Conservation (phyloP, 306 rosid species). For the Trifolium dubium region DNA sequence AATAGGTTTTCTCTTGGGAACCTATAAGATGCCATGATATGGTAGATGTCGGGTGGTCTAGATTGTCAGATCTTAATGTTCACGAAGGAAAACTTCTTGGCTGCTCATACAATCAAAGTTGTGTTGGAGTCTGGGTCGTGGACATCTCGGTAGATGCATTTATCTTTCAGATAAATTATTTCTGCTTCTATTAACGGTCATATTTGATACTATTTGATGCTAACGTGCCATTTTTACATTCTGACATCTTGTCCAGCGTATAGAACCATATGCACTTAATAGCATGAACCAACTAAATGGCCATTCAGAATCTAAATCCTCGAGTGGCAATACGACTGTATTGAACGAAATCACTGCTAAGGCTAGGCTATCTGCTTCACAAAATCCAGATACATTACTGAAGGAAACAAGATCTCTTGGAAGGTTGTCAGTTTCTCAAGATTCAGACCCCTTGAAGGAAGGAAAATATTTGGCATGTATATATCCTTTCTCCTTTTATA, state of each 20-base stretch:
- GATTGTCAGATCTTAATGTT: conserved; percentile 92
- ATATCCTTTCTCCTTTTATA: conserved; percentile 44
- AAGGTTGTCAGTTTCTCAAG: conserved; percentile 89
- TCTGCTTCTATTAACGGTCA: conserved; percentile 35
- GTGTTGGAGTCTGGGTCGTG: conserved; percentile 99
- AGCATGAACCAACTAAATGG: conserved; percentile 71
- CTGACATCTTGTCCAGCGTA: conserved; percentile 67
- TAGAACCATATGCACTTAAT: conserved; percentile 79
- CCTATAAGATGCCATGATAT: conserved; percentile 90
- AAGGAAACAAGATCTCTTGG: conserved; percentile 91
- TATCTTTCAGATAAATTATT: conserved; percentile 18
- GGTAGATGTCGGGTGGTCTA: conserved; percentile 98
- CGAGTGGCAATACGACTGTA: conserved; percentile 67
- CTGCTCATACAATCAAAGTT: conserved; percentile 95
- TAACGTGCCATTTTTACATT: conserved; percentile 35
- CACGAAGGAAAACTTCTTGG: conserved; percentile 99
- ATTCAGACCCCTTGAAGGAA: conserved; percentile 81
- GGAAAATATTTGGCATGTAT: conserved; percentile 79
- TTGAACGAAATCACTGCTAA: conserved; percentile 70
- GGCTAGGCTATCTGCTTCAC: conserved; percentile 70
- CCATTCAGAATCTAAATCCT: conserved; percentile 76
- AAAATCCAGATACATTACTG: conserved; percentile 70
- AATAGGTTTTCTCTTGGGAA: conserved; percentile 94
- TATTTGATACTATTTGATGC: conserved; percentile 38
- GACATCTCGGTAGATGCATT: conserved; percentile 81